Evolutionary conservation across 2,329 filamentous ascomycete species (phyloP), one percentile per base, ranked within the genome.

Genomic region (Apiospora marii): DNA sequence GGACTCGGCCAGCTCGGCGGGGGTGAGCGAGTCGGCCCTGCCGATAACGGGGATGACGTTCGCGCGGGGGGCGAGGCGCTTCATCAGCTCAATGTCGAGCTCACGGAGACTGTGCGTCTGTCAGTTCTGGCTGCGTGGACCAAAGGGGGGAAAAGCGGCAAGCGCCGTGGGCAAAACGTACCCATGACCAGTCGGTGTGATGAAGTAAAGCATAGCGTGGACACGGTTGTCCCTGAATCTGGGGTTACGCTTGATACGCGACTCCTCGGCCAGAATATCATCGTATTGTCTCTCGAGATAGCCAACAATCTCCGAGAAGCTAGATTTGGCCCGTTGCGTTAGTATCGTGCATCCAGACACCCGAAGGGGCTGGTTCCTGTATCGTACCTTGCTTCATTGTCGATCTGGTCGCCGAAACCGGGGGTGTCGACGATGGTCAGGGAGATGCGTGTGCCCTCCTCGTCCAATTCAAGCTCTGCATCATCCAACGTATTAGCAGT

Each of bases 161-260:
- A 14, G n/a, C 41, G 24, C 16, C 24, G 51, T 16, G 77, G 41
- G 37, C 27, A n/a, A 49, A 70, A 64, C 27, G 83, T 88, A 95
- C 93, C 93, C 95, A 84, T 98, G 95, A 80, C 96, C 96, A 74
- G 96, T 99, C 68, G 96, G 96, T 77, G 96, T 97, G 88, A 99
- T 98, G 85, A 99, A 99, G 90, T 99, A 99, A 80, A 99, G 92
- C 83, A 99, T 92, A 78, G 95, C 96, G 82, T 99, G 96, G 68
- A 99, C 94, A 87, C 96, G 94, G 88, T 99, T 98, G 87, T 99
- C 96, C 82, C 96, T 93, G 93, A 99, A 99, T 81, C 96, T 92
- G 79, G 96, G 96, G 88, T 99, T 99, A 95, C 96, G 96, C 94
- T 99, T 99, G 90, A 99, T 99, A 88, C 96, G 94, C 80, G 96